Percentiles rank a stretch among this genome's conserved stretches.
Evolutionary conservation across 75 land plant genomes (phyloP).

Genomic region (Pinus tabuliformis): DNA sequence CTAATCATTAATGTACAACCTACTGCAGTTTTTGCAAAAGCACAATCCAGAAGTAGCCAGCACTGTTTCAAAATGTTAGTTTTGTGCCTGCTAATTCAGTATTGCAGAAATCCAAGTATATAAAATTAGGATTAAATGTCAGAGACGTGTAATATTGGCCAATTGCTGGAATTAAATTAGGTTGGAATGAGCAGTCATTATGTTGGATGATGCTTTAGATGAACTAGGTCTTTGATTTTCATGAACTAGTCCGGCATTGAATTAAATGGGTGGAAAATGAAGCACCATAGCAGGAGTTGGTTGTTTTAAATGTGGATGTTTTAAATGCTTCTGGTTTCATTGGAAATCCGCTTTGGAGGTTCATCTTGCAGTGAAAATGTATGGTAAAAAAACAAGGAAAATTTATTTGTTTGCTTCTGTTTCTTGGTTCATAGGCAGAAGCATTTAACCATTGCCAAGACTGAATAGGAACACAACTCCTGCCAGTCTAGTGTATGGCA

Average conservation of each 20-base stretch:
- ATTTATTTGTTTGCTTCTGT: neutral
- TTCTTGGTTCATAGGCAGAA: constrained; percentile 5
- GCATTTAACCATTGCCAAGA: neutral
- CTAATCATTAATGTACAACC: neutral
- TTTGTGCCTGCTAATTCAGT: neutral
- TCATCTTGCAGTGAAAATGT: neutral
- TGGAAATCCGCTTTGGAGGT: neutral
- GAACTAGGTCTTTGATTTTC: neutral
- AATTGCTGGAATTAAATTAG: neutral
- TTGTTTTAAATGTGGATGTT: neutral
- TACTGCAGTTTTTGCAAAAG: constrained; percentile 6
- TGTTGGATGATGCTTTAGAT: neutral
- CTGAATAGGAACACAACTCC: no score
- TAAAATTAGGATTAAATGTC: neutral
- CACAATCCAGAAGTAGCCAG: neutral
- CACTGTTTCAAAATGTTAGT: neutral
- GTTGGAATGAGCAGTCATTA: neutral
- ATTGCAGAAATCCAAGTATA: neutral
- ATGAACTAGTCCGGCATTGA: neutral
- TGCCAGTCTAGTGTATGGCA: neutral
- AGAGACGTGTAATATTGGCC: constrained; percentile 3
- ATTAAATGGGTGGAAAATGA: neutral
- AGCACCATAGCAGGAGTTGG: neutral
- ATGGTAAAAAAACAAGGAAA: neutral
- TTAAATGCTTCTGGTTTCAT: neutral